Evolutionary conservation across 2,329 filamentous ascomycete species (phyloP), one percentile per base, ranked within the genome.

Genomic region (Periglandula ipomoeae): DNA sequence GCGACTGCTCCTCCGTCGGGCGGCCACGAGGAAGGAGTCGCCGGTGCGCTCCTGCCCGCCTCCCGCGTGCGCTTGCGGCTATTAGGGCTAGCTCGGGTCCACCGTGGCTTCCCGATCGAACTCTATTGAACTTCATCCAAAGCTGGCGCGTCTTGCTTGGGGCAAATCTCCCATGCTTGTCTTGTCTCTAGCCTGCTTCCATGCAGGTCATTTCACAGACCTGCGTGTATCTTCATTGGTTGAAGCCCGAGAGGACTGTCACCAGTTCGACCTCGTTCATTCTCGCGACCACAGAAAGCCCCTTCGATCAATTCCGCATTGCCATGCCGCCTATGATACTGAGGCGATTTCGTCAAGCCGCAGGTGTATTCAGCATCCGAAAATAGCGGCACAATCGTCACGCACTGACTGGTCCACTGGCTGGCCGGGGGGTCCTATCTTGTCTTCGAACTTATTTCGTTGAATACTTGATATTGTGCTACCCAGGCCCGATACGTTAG

Each of bases 41-140:
- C 44, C 23, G n/a, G 43, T 37, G 22, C 24, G 26, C 34, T 44
- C 41, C 23, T 45, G 47, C 47, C 41, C 47, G 20, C 35, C 45
- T 40, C 11, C 26, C 47, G 19, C 34, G 39, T 30, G 43, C 42
- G 43, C 44, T 50, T 50, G 48, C 39, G 38, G 48, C 44, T 43
- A 37, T 43, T 38, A 27, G 35, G 38, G 39, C 41, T 34, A 19
- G 5, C 20, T 19, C 40, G 48, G 22, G 35, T 46, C 43, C 48
- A 46, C 48, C 43, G 27, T 37, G 43, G 38, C 37, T 32, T 46
- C 20, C 17, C 27, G 15, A 40, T 49, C 34, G 10, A 50, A 42
- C 48, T 46, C 23, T 24, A n/a, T n/a, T 30, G 22, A 47, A 50
- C 48, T 24, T n/a, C n/a, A n/a, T n/a, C n/a, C n/a, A n/a, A n/a